Base-by-base conservation (phyloP, 2,329 filamentous ascomycete genomes). In the Trichoderma polysporum region DNA sequence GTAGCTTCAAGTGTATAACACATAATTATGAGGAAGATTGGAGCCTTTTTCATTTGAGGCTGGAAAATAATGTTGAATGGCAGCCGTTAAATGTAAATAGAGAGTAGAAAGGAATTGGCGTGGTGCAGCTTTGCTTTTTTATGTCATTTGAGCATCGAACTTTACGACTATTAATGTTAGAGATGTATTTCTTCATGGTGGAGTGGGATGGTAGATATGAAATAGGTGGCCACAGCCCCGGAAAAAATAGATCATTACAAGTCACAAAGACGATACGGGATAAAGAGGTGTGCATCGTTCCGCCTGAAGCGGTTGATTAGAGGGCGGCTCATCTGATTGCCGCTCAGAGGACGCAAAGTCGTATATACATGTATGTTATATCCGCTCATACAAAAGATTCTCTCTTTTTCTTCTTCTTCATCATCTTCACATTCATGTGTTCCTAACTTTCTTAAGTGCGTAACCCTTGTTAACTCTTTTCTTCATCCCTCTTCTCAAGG, bases 321-420 rank as follows among this genome's bases (percentile, higher is more conserved):
- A 52, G 35, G 33, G 50, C 58, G 61, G 35, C 66, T 64, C 62
- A 54, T 62, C 60, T 53, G 59, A 57, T 4, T 22, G 50, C 56
- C 41, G 33, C 53, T 68, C 17, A 54, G 57, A 60, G 52, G 47
- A 68, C 53, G 53, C 53, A 66, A 52, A 58, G 66, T 53, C 25
- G 49, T 66, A 69, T 70, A 58, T 69, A 68, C 68, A 70, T 56
- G 53, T 63, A 59, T 61, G 62, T 62, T 66, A 66, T 61, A 68
- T 69, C 53, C 47, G 29, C 52, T 70, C 62, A 64, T 64, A 45
- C 66, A 54, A 59, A 47, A 39, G 29, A 41, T 29, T 63, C 54
- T 64, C 47, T 53, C 31, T 37, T 29, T 31, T 52, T 39, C 15
- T 19, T 52, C 47, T 63, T 47, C 15, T n/a, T 25, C 7, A 39